Evolutionary conservation across 2,329 filamentous ascomycete species (phyloP), one percentile per base, ranked within the genome.

Genomic region (Pestalotiopsis sp.): DNA sequence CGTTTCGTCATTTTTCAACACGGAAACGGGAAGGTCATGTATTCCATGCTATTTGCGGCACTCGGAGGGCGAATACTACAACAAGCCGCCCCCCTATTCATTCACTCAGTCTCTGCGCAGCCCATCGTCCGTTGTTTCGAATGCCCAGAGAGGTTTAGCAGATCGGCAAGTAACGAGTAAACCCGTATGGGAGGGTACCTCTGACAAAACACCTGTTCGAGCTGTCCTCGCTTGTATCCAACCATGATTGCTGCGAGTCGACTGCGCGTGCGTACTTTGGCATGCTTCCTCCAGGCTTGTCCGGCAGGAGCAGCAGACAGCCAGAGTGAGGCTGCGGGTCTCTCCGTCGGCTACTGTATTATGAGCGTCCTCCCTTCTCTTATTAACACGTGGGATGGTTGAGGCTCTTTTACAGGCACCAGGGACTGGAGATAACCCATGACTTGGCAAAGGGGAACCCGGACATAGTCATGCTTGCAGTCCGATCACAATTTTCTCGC

Each of bases 21-120:
- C 39, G 61, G 61, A 64, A 64, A 64, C 61, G 61, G 61, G 61
- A 64, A 64, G 61, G 61, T 64, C 38, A 39, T 52, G 45, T 20
- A 52, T 52, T n/a, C 20, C 17, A 9, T 52, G 20, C 17, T 52
- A n/a, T 27, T 62, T 62, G 57, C 57, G 27, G 57, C 57, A 27
- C 23, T 59, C 57, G 57, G 57, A 27, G 20, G 57, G 57, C 23
- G 20, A 27, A 14, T 59, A 59, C 57, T 59, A 36, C 27, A 27
- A 14, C 57, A 17, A 20, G 57, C 23, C 57, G 11, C 27, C 36
- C 61, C 38, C 38, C 59, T 62, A 55, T 55, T 62, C 36, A 17
- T 31, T 39, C 59, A 62, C 52, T 36, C 20, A 14, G 23, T n/a
- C 27, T 59, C 23, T 36, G 27, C 23, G 23, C 57, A 27, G 14